phyloP scores from a whole-genome alignment of 2,329 filamentous ascomycete species.

The Metarhizium rileyi region DNA sequence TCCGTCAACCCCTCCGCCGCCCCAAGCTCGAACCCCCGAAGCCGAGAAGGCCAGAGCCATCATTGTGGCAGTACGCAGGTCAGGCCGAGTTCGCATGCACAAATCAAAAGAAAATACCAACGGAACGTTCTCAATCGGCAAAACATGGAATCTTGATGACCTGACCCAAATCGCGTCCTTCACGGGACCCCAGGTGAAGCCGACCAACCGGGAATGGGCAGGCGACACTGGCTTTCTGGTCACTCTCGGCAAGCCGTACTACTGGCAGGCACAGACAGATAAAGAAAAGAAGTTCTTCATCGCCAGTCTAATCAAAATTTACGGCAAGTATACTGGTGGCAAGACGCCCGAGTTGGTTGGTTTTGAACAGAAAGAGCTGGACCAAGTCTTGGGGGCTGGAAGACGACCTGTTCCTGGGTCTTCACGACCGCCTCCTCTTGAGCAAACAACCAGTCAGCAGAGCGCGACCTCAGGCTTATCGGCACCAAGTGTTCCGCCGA shows the following conservation, averaged over 20 bases:
- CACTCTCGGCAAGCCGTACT: slow-evolving; percentile 87
- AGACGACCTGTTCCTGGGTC: slow-evolving; percentile 24
- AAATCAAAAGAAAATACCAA: slow-evolving; percentile 95
- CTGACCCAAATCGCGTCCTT: slow-evolving; percentile 76
- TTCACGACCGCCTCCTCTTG: slow-evolving; percentile 17
- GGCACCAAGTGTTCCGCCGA: slow-evolving; percentile 7
- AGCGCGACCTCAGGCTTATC: slow-evolving; percentile 11
- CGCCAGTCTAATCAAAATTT: slow-evolving; percentile 91
- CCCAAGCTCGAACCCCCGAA: slow-evolving; percentile 56
- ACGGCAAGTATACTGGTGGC: slow-evolving; percentile 88
- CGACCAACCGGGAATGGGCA: slow-evolving; percentile 65
- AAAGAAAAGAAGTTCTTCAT: slow-evolving; percentile 99
- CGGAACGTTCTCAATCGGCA: slow-evolving; percentile 91
- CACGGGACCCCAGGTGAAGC: slow-evolving; percentile 46
- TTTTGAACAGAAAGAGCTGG: slow-evolving; percentile 71
- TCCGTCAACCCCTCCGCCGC: slow-evolving; percentile 76
- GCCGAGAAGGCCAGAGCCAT: slow-evolving; percentile 86
- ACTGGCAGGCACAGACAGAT: slow-evolving; percentile 85
- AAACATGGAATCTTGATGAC: slow-evolving; percentile 96
- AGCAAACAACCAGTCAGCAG: slow-evolving; percentile 15
- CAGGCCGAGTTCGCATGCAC: slow-evolving; percentile 87
- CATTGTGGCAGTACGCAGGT: slow-evolving; percentile 86
- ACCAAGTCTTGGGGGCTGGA: slow-evolving; percentile 58
- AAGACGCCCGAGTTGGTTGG: slow-evolving; percentile 69
- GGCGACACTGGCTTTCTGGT: slow-evolving; percentile 78